These are phyloP conservation scores for Nissolia schottii DNA, from an alignment of 306 rosid genomes.

Conservation along the genomic window DNA sequence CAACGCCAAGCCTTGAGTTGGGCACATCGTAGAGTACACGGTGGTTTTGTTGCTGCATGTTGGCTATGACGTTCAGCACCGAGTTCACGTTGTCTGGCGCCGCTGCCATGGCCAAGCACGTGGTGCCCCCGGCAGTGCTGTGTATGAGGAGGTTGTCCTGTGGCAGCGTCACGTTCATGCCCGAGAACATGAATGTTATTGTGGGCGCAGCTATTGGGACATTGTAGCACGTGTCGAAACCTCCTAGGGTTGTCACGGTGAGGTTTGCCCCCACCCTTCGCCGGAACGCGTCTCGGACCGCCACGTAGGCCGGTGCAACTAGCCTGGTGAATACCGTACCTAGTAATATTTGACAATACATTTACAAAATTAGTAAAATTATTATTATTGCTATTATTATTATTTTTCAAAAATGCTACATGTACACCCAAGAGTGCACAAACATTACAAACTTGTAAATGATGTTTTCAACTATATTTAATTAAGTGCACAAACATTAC, in stretches of 20 bases:
- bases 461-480: too few species aligned
- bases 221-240: constrained; percentile 87
- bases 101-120: constrained; percentile 83
- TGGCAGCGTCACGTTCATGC: constrained; percentile 87
- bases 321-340: constrained; percentile 87
- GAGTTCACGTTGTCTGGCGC: constrained; percentile 82
- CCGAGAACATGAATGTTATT: constrained; percentile 69
- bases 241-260: constrained; percentile 56
- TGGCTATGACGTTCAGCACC: constrained; percentile 86
- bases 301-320: constrained; percentile 63
- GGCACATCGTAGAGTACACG: constrained; percentile 74
- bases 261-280: constrained; percentile 49
- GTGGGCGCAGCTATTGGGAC: constrained; percentile 69
- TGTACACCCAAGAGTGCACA: too few species aligned
- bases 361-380: background rate
- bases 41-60: constrained; percentile 94
- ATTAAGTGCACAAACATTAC: too few species aligned
- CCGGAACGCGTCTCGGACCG: constrained; percentile 67
- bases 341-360: constrained; percentile 1
- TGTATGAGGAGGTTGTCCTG: constrained; percentile 75
- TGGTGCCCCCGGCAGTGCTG: constrained; percentile 65
- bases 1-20: constrained; percentile 74
- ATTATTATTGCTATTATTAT: too few species aligned
- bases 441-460: too few species aligned
- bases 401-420: too few species aligned